Evolutionary conservation across 768 basidiomycete genomes (phyloP).

Genomic region (Boletus coccyginus): DNA sequence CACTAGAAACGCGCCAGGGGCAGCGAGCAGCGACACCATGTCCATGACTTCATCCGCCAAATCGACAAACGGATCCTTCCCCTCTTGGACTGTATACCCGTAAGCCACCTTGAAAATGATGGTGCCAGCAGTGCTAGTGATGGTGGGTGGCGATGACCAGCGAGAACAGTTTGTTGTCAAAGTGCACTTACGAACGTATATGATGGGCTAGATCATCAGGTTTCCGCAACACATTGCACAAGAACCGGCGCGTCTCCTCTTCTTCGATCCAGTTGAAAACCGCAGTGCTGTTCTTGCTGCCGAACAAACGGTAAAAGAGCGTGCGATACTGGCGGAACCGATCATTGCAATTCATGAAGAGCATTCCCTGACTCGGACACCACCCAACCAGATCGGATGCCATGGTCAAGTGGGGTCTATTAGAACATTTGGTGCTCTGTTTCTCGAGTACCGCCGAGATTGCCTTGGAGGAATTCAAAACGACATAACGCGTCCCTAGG

Average conservation of each 20-base stretch:
- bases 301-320: conserved; percentile 2
- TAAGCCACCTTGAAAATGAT: conserved; percentile 40
- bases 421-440: conserved; percentile 51
- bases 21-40: conserved; percentile 4
- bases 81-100: conserved; percentile 36
- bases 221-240: conserved; percentile 13
- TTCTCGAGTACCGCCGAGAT: conserved; percentile 51
- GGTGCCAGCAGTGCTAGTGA: conserved; percentile 12
- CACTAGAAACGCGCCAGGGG: conserved; percentile 19
- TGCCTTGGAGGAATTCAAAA: conserved; percentile 47
- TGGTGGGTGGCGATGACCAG: neutral
- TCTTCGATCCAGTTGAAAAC: conserved; percentile 18
- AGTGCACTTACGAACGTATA: conserved; percentile 18
- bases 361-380: neutral
- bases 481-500: conserved; percentile 45
- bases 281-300: conserved; percentile 6
- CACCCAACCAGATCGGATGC: conserved; percentile 20
- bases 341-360: conserved; percentile 9
- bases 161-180: neutral
- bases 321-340: conserved; percentile 16
- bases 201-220: conserved; percentile 18
- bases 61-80: conserved; percentile 36
- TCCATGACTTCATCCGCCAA: conserved; percentile 25
- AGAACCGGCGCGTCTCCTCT: conserved; percentile 16
- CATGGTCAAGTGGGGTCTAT: conserved; percentile 19